phyloP scores from a whole-genome alignment of 176 grass and related monocot species.

The Metroxylon sagu region DNA sequence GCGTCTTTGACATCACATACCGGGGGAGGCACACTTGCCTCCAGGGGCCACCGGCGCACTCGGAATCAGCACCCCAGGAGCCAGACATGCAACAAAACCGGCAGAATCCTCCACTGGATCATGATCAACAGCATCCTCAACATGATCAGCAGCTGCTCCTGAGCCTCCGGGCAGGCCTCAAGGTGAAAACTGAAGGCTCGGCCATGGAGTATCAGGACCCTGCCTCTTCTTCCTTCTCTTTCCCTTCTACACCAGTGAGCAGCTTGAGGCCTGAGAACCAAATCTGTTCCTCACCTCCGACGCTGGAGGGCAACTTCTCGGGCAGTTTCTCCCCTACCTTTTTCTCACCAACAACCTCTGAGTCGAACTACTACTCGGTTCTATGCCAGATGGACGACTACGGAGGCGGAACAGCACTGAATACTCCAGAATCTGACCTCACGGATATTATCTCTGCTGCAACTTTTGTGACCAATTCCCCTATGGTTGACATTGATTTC shows the following conservation, averaged over 20 bases:
- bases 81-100: background rate
- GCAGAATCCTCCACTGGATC: background rate
- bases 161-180: background rate
- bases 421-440: constrained; percentile 15
- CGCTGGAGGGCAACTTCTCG: background rate
- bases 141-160: background rate
- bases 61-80: background rate
- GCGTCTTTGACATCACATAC: constrained; percentile 72
- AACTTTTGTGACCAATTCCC: constrained; percentile 12
- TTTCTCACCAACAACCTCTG: constrained; percentile 11
- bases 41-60: constrained; percentile 2
- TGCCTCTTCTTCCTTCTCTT: constrained; percentile 6
- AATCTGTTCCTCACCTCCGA: background rate
- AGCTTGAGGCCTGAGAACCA: too few relatives aligned
- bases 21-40: constrained; percentile 51
- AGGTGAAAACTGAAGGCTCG: background rate
- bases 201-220: background rate
- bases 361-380: constrained; percentile 7
- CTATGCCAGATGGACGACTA: constrained; percentile 19
- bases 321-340: constrained; percentile 4
- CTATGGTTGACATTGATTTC: constrained; percentile 26
- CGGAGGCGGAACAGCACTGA: background rate
- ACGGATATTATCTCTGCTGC: background rate
- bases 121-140: background rate
- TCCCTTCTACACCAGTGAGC: constrained; percentile 1